A percentile compares a stretch with the other conserved stretches of the same genome.
These are phyloP conservation scores for Ogataea angusta DNA, from an alignment of 805 yeast species.

Conservation along the genomic window DNA sequence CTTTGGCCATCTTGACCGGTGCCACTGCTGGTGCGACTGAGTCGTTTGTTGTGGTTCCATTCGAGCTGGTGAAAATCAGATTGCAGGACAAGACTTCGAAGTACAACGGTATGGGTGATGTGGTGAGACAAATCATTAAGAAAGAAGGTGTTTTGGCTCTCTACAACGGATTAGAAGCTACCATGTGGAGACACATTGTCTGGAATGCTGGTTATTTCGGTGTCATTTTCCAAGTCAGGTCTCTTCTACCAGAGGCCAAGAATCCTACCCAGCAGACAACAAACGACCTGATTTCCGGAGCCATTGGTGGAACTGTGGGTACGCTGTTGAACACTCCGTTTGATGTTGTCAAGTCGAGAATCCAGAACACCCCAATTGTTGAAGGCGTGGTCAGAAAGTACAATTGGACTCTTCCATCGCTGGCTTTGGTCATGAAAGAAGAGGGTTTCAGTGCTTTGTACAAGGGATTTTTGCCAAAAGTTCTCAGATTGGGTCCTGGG, in stretches of 20 bases:
- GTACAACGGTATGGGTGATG: conserved; percentile 83
- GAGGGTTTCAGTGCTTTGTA: conserved; percentile 92
- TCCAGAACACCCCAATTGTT: conserved; percentile 66
- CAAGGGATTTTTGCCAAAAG: conserved; percentile 97
- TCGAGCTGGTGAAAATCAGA: conserved; percentile 92
- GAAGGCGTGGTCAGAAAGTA: conserved; percentile 82
- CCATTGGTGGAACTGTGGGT: conserved; percentile 96
- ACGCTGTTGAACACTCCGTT: conserved; percentile 95
- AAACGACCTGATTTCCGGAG: conserved; percentile 88
- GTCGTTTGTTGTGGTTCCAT: conserved; percentile 95
- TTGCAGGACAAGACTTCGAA: conserved; percentile 84
- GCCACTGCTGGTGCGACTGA: conserved; percentile 99
- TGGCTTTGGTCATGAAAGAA: conserved; percentile 71
- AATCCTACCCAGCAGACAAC: conserved; percentile 69
- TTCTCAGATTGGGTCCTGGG: conserved; percentile 96
- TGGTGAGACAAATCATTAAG: conserved; percentile 65
- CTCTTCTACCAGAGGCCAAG: conserved; percentile 73
- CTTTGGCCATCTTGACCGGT: conserved; percentile 86
- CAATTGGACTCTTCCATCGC: conserved; percentile 86
- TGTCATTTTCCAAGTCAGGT: conserved; percentile 81
- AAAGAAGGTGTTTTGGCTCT: conserved; percentile 77
- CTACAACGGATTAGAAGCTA: conserved; percentile 94
- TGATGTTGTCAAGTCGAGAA: conserved; percentile 95
- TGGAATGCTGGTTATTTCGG: conserved; percentile 99
- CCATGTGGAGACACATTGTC: conserved; percentile 91